Evolutionary conservation across 192 early-diverging fungal species (phyloP).

Genomic region (Phycomyces blakesleeanus): DNA sequence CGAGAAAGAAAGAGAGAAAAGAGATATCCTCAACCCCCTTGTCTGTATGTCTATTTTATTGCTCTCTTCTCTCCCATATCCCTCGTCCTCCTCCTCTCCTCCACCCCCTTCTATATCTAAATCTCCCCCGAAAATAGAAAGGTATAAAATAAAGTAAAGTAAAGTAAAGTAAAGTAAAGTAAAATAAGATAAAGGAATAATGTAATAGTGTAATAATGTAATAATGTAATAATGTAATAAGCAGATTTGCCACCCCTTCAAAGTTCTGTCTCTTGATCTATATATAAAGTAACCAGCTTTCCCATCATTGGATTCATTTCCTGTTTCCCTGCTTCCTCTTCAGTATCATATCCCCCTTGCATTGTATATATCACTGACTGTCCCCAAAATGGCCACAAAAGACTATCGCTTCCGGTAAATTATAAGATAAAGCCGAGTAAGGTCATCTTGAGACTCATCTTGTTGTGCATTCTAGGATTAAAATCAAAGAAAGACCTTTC

Average conservation of each 20-base stretch:
- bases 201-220: no score
- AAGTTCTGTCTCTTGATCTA: not conserved
- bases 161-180: no score
- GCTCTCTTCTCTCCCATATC: not conserved
- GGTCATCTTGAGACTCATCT: not conserved
- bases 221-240: not conserved
- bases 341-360: not conserved
- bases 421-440: not conserved
- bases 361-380: not conserved
- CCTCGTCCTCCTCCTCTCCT: not conserved
- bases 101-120: no score
- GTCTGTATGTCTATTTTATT: not conserved
- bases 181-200: no score
- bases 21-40: no score
- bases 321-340: slow-evolving; percentile 4
- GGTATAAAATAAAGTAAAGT: not conserved
- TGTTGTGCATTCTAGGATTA: not conserved
- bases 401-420: not conserved
- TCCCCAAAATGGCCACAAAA: not conserved
- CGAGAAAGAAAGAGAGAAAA: not conserved
- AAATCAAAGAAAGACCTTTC: not conserved
- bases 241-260: not conserved
- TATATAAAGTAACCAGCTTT: not conserved
- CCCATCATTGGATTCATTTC: not conserved
- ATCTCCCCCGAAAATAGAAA: not conserved